phyloP scores from a whole-genome alignment of 371 early-diverging fungal genomes.

The Gilbertella persicaria region DNA sequence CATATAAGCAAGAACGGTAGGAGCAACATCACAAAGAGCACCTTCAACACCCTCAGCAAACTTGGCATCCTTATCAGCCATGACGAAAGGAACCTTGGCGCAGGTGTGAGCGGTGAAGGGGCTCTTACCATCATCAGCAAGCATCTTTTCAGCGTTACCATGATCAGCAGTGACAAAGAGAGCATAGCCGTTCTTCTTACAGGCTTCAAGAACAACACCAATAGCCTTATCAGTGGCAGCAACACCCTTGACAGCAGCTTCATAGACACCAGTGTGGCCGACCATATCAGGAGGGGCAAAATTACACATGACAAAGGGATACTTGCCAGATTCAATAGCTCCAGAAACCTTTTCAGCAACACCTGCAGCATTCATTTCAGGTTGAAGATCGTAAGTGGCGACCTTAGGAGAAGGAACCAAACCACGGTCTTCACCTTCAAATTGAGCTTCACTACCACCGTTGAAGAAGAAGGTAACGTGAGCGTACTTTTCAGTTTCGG shows the following conservation, averaged over 20 bases:
- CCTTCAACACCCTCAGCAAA: slow-evolving; percentile 61
- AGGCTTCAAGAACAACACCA: slow-evolving; percentile 91
- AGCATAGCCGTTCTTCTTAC: slow-evolving; percentile 86
- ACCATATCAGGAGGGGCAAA: slow-evolving; percentile 99
- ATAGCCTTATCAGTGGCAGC: slow-evolving; percentile 95
- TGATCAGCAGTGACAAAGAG: slow-evolving; percentile 99
- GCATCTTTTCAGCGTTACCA: slow-evolving; percentile 99
- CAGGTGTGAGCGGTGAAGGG: slow-evolving; percentile 98
- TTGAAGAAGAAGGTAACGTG: slow-evolving; percentile 99
- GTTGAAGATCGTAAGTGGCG: slow-evolving; percentile 96
- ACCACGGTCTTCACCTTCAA: slow-evolving; percentile 85
- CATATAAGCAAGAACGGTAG: slow-evolving; percentile 95
- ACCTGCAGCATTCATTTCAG: slow-evolving; percentile 92
- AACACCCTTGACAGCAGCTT: slow-evolving; percentile 93
- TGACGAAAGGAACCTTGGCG: slow-evolving; percentile 92
- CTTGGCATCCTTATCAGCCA: slow-evolving; percentile 62
- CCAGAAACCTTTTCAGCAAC: slow-evolving; percentile 94
- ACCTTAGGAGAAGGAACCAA: slow-evolving; percentile 95
- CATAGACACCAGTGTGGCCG: slow-evolving; percentile 98
- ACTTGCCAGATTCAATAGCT: slow-evolving; percentile 73
- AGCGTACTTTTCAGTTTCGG: slow-evolving; percentile 99
- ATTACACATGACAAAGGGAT: slow-evolving; percentile 98
- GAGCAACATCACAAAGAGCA: slow-evolving; percentile 98
- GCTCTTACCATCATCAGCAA: slow-evolving; percentile 77
- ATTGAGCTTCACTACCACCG: slow-evolving; percentile 95